Percentiles rank a stretch among this genome's conserved stretches.
Evolutionary conservation across 176 grass and related monocot genomes (phyloP).

Genomic region (barley (Hordeum vulgare)): MorexV3_pseudomolecules_assembly NC_058522.1:427608957-427609456

Average conservation of each 20-base stretch:
- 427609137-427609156: conserved; percentile 86
- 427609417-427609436: conserved; percentile 10
- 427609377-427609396: conserved; percentile 95
- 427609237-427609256: conserved; percentile 70
- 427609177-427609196: conserved; percentile 6
- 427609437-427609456: conserved; percentile 21
- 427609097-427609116: conserved; percentile 64
- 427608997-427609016: conserved; percentile 77
- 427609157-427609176: conserved; percentile 23
- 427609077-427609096: conserved; percentile 81
- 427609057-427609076: conserved; percentile 86
- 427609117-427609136: conserved; percentile 86
- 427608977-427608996: conserved; percentile 50
- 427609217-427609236: conserved; percentile 82
- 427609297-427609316: conserved; percentile 49
- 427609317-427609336: conserved; percentile 66
- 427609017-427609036: conserved; percentile 62
- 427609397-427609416: conserved; percentile 72
- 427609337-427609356: conserved; percentile 83
- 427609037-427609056: conserved; percentile 95
- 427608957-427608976: not conserved
- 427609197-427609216: conserved; percentile 36
- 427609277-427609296: conserved; percentile 47
- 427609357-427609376: conserved; percentile 87
- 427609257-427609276: conserved; percentile 58